Base-by-base conservation (phyloP, 768 basidiomycete genomes). In the Lyophyllum decastes region DNA sequence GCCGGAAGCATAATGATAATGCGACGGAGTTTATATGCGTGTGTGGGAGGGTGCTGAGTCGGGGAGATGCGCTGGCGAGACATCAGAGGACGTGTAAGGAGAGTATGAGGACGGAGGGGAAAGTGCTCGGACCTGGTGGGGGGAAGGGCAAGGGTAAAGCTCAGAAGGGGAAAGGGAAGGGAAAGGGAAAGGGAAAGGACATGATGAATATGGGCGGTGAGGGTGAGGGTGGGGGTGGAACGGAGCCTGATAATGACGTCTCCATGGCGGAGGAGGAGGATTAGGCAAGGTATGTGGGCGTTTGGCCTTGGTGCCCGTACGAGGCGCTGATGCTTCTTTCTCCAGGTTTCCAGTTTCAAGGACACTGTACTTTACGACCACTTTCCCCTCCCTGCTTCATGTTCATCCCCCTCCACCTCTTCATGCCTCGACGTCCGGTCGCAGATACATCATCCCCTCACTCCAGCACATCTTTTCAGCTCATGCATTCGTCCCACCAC, bases 1-100 rank as follows among this genome's bases (percentile, higher is more conserved):
- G 54, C 22, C 2, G 57, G 35, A 62, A 62, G 47, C 61, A 62
- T 46, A 59, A 59, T 14, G 54, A 62, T 47, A 54, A 61, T 41
- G 60, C 60, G 34, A 51, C 45, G 1, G 60, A 61, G 47, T 48
- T 48, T n/a, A 27, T 48, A n/a, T 48, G 47, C 16, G 26, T 48
- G 26, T 54, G 52, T 45, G 52, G 52, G 43, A 22, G 52, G 41
- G 52, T 54, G 26, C 17, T 54, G 25, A 44, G 41, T 33, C 40
- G 52, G n/a, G 52, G 41, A 43, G 52, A 54, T 44, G 52, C 52
- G 26, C 21, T 54, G 43, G 26, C 52, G 30, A 54, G 52, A 43
- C 52, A 54, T 54, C 27, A 45, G 44, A 44, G 52, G 52, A 54
- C 52, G 16, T 54, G 52, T 54, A 45, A 17, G 43, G 52, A 54